Evolutionary conservation across 2,329 filamentous ascomycete genomes (phyloP).

Genomic region (Lecanosticta acicola): DNA sequence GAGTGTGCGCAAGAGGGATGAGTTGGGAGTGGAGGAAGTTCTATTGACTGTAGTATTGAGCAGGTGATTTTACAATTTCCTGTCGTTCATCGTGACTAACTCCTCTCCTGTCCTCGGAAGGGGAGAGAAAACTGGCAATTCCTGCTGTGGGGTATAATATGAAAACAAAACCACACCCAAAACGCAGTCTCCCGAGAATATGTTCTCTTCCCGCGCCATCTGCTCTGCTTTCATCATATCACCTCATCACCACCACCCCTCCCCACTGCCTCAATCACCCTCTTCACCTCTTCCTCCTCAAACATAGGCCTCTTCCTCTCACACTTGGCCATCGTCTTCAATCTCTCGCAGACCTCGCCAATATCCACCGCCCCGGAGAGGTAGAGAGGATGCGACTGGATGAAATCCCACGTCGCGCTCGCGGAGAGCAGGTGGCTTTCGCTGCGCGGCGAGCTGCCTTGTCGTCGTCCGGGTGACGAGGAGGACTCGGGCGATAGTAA

Average conservation of each 20-base stretch:
- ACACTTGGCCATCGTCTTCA: slow-evolving; percentile 71
- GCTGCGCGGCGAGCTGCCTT: slow-evolving; percentile 26
- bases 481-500: slow-evolving; percentile 17
- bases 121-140: background rate
- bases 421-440: slow-evolving; percentile 60
- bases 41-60: too few species aligned
- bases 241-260: slow-evolving; percentile 74
- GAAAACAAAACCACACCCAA: background rate
- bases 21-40: too few species aligned
- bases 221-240: slow-evolving; percentile 9
- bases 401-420: slow-evolving; percentile 82
- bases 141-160: background rate
- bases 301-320: slow-evolving; percentile 85
- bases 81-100: too few species aligned
- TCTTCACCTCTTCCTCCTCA: slow-evolving; percentile 65
- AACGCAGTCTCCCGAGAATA: background rate
- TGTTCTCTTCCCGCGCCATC: background rate
- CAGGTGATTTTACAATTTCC: too few species aligned
- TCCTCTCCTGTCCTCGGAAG: too few species aligned
- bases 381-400: slow-evolving; percentile 73
- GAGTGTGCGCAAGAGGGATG: too few species aligned
- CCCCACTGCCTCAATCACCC: slow-evolving; percentile 73
- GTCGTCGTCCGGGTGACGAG: slow-evolving; percentile 9
- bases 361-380: slow-evolving; percentile 75
- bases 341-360: slow-evolving; percentile 68